phyloP scores from a whole-genome alignment of 2,329 filamentous ascomycete genomes.

The Fusarium piperis region DNA sequence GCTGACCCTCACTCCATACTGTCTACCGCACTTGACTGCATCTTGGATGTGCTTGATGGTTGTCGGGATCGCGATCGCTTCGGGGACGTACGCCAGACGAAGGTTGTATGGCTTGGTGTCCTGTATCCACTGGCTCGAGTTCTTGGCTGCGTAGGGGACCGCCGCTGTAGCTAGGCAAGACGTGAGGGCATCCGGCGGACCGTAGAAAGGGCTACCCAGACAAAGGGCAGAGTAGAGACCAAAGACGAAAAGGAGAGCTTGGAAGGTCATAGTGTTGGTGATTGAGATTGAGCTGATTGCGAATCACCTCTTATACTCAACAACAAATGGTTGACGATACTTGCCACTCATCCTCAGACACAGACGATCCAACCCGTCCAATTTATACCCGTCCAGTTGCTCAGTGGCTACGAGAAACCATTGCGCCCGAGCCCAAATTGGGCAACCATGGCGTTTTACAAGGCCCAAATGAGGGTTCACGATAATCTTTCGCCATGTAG shows the following conservation, averaged over 20 bases:
- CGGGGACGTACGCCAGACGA: slow-evolving; percentile 45
- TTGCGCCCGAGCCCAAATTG: not conserved
- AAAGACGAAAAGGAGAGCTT: slow-evolving; percentile 1
- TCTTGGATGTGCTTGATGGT: slow-evolving; percentile 53
- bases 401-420: not conserved
- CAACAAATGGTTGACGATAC: not conserved
- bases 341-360: not conserved
- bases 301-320: not conserved
- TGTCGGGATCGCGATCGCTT: slow-evolving; percentile 45
- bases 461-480: slow-evolving; percentile 11
- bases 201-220: not conserved
- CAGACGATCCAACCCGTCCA: not conserved
- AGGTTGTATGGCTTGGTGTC: slow-evolving; percentile 49
- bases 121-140: slow-evolving; percentile 44
- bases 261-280: not conserved
- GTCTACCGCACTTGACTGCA: slow-evolving; percentile 57
- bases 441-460: slow-evolving; percentile 12
- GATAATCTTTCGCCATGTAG: not conserved
- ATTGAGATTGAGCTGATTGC: too few relatives aligned
- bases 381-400: not conserved
- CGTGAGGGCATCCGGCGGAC: slow-evolving; percentile 21
- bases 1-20: slow-evolving; percentile 57
- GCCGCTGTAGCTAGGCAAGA: slow-evolving; percentile 39
- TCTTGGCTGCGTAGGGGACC: slow-evolving; percentile 31
- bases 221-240: not conserved